Percentiles rank a stretch among this genome's conserved stretches.
These are phyloP conservation scores for Gossypium australe DNA, from an alignment of 345 rosid species.

Conservation along the genomic window DNA sequence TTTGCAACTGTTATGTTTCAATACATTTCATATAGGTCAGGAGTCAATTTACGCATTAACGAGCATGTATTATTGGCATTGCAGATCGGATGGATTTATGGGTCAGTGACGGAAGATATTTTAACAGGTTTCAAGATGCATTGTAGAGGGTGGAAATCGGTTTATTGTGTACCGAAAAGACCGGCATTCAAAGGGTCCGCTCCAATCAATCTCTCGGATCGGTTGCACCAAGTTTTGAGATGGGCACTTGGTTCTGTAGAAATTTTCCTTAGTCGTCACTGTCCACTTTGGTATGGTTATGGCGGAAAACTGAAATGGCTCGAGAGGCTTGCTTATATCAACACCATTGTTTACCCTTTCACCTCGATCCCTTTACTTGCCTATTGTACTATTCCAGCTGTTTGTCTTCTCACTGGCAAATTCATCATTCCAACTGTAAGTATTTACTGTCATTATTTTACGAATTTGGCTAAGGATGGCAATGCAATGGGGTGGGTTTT, in stretches of 20 bases:
- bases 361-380: constrained; percentile 91
- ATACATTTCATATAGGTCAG: neutral
- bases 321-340: constrained; percentile 82
- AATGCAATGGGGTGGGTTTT: too few relatives aligned
- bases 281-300: constrained; percentile 90
- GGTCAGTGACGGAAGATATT: constrained; percentile 87
- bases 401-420: constrained; percentile 92
- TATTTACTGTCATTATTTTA: neutral
- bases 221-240: constrained; percentile 90
- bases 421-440: constrained; percentile 88
- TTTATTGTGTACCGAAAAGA: constrained; percentile 74
- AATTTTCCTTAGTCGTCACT: constrained; percentile 91
- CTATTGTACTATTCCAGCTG: constrained; percentile 87
- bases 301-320: constrained; percentile 90
- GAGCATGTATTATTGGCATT: neutral
- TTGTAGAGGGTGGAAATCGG: constrained; percentile 94
- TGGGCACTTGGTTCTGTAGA: constrained; percentile 98
- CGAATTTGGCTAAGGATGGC: neutral
- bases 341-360: constrained; percentile 92
- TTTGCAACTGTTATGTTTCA: too few relatives aligned
- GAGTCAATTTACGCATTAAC: neutral
- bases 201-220: constrained; percentile 84
- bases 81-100: constrained; percentile 97
- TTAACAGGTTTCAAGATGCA: constrained; percentile 94
- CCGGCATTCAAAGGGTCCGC: constrained; percentile 96